Base-by-base conservation (phyloP, 805 yeast genomes). In the Jamesozyma jinghongensis region DNA sequence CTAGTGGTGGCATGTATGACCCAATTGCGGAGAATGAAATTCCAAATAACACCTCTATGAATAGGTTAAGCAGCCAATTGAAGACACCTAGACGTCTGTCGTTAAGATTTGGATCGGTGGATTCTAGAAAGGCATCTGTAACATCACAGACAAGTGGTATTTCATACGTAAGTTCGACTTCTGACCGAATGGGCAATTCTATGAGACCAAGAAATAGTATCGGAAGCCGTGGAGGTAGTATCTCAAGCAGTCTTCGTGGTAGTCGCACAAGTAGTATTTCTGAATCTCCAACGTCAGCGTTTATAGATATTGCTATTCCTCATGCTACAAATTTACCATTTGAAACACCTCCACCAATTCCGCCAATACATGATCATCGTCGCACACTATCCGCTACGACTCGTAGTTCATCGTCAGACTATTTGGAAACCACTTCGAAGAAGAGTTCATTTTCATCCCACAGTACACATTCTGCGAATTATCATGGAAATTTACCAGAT, bases 311-410 rank as follows among this genome's bases (percentile, higher is more conserved):
- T 5, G 40, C 62, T 11, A 38, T 81, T 4, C 86, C 87, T 0
- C 76, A 81, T 0, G 73, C 67, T 39, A 56, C 68, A 14, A 76
- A 81, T 1, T 62, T 74, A 43, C 88, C 88, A 3, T 57, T 51
- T 12, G 80, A 72, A 33, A 73, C 76, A 14, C 56, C 74, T 13
- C 72, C 73, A 14, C 47, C 60, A 6, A 37, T 48, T 1, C 59
- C 61, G 3, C 32, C 32, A 14, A 20, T 19, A 17, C n/a, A 19
- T 12, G 22, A 36, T 13, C 20, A 19, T 20, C 28, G 31, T 7
- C 35, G 25, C 19, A 40, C 13, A 28, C 37, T 28, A 14, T 12
- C 40, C 12, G 35, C 37, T 16, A 28, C 40, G n/a, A 39, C 38
- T 17, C n/a, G 19, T 11, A 38, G 43, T 25, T 48, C 52, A 5